These are phyloP conservation scores for Malus fusca DNA, from an alignment of 306 rosid species.

Conservation along the genomic window DNA sequence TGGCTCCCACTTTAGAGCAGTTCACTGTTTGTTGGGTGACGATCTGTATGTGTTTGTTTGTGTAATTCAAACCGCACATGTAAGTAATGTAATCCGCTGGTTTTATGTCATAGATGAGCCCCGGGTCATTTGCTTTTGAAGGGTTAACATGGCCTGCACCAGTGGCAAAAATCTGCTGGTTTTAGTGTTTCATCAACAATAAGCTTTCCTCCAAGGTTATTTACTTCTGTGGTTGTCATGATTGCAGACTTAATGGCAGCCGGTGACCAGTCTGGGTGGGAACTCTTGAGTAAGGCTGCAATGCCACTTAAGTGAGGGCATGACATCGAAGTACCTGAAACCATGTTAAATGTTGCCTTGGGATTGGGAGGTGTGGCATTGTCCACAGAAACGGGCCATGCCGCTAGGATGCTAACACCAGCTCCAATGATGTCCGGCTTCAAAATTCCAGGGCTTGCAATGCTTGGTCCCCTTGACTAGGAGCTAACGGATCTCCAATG, in stretches of 20 bases:
- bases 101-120: slow-evolving; percentile 41
- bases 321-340: slow-evolving; percentile 48
- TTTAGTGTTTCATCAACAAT: not conserved
- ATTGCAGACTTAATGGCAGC: slow-evolving; percentile 54
- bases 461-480: slow-evolving; percentile 50
- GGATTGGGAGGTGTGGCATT: not conserved
- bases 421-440: slow-evolving; percentile 56
- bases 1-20: slow-evolving; percentile 22
- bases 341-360: slow-evolving; percentile 2
- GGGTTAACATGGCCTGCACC: slow-evolving; percentile 65
- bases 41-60: slow-evolving; percentile 21
- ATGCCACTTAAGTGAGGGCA: slow-evolving; percentile 52
- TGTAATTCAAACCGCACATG: slow-evolving; percentile 46
- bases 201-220: not conserved
- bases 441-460: slow-evolving; percentile 36
- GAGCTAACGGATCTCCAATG: slow-evolving; percentile 38
- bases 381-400: slow-evolving; percentile 30
- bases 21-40: slow-evolving; percentile 20
- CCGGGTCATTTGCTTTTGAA: slow-evolving; percentile 33
- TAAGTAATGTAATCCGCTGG: slow-evolving; percentile 43
- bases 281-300: slow-evolving; percentile 44
- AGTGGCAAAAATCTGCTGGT: slow-evolving; percentile 32
- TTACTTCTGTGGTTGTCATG: slow-evolving; percentile 7
- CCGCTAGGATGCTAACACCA: slow-evolving; percentile 46
- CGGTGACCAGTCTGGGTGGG: slow-evolving; percentile 62